These are phyloP conservation scores for Ogataea allantospora DNA, from an alignment of 805 yeast species.

Conservation along the genomic window DNA sequence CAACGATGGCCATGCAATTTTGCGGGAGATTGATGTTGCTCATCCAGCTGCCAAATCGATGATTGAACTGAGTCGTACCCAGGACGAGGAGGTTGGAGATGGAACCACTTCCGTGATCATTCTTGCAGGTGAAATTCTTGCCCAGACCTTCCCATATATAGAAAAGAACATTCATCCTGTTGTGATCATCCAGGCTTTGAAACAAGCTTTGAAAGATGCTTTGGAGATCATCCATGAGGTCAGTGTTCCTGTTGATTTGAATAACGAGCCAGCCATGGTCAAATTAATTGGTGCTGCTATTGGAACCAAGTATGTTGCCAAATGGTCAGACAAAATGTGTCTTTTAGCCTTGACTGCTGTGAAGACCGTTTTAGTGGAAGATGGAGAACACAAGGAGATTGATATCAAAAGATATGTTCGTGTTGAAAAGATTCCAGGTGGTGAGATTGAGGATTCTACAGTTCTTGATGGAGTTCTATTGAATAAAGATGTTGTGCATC, in stretches of 20 bases:
- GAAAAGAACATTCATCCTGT: slow-evolving; percentile 98
- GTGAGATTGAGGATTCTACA: slow-evolving; percentile 85
- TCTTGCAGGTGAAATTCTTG: slow-evolving; percentile 93
- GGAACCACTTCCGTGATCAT: slow-evolving; percentile 90
- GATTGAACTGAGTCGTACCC: slow-evolving; percentile 95
- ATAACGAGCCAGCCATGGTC: slow-evolving; percentile 83
- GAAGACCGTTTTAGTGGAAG: slow-evolving; percentile 69
- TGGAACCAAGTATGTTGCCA: slow-evolving; percentile 90
- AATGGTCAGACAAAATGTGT: slow-evolving; percentile 93
- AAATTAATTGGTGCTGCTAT: slow-evolving; percentile 85
- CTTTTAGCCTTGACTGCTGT: slow-evolving; percentile 84
- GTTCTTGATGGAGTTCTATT: slow-evolving; percentile 90
- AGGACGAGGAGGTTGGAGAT: slow-evolving; percentile 98
- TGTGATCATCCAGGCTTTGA: slow-evolving; percentile 89
- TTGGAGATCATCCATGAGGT: slow-evolving; percentile 81
- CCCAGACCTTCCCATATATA: slow-evolving; percentile 90
- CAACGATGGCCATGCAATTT: slow-evolving; percentile 97
- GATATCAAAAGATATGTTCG: slow-evolving; percentile 92
- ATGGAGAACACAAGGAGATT: slow-evolving; percentile 68
- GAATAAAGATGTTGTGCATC: slow-evolving; percentile 98
- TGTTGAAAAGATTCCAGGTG: slow-evolving; percentile 96
- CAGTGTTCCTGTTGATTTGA: slow-evolving; percentile 78
- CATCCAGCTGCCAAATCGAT: slow-evolving; percentile 99
- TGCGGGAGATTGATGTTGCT: slow-evolving; percentile 94
- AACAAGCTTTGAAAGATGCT: slow-evolving; percentile 88